These are phyloP conservation scores for Gynostemma pentaphyllum DNA, from an alignment of 306 rosid species.

Conservation along the genomic window DNA sequence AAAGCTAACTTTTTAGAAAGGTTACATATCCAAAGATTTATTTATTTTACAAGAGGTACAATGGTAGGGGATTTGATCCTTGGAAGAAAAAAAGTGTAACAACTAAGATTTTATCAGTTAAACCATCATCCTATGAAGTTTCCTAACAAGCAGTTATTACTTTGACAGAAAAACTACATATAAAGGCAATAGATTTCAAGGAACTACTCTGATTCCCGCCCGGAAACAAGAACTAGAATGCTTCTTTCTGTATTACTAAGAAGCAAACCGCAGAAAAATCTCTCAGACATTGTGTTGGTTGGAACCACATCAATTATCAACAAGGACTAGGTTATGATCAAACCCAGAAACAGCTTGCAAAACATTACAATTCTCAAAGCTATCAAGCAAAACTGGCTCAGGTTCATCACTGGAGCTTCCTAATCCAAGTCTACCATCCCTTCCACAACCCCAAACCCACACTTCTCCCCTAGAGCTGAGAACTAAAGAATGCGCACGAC, in stretches of 20 bases:
- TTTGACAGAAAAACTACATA: neutral
- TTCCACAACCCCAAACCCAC: conserved; percentile 92
- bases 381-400: conserved; percentile 54
- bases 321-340: conserved; percentile 70
- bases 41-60: no score
- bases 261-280: neutral
- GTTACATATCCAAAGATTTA: conserved; percentile 1
- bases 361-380: conserved; percentile 53
- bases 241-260: neutral
- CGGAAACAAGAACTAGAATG: no score
- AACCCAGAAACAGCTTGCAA: conserved; percentile 74
- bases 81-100: no score
- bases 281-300: neutral
- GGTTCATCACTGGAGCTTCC: conserved; percentile 60
- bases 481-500: conserved; percentile 80
- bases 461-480: conserved; percentile 56
- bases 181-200: neutral
- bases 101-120: no score
- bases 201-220: no score
- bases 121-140: no score
- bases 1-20: neutral
- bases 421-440: conserved; percentile 74
- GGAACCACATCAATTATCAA: conserved; percentile 37
- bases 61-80: no score
- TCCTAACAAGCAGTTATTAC: neutral